Evolutionary conservation across 257 asterid species (phyloP).

Genomic region (Capsicum pubescens): DNA sequence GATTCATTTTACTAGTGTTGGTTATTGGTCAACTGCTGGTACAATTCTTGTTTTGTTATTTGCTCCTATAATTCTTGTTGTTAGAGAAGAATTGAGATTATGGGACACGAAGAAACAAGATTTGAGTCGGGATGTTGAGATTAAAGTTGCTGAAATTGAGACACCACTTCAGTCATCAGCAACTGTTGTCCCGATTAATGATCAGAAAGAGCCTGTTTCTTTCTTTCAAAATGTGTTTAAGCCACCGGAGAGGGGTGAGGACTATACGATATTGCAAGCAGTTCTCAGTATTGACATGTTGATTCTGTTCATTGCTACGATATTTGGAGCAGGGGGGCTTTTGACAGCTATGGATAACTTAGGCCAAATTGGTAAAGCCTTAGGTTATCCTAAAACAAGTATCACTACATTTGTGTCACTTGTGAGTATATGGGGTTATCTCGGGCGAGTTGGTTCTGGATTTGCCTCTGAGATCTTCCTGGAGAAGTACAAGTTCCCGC

Average conservation of each 20-base stretch:
- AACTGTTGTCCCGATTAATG: background rate
- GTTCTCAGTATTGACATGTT: conserved; percentile 49
- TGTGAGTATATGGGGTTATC: conserved; percentile 61
- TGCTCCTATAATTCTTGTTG: conserved; percentile 40
- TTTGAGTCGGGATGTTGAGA: conserved; percentile 6
- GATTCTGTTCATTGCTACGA: conserved; percentile 44
- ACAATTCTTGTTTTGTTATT: conserved; percentile 42
- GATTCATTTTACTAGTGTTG: conserved; percentile 36
- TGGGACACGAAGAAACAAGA: conserved; percentile 36
- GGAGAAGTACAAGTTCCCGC: conserved; percentile 48
- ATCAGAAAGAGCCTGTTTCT: conserved; percentile 33
- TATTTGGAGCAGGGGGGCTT: conserved; percentile 54
- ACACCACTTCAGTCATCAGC: conserved; percentile 22
- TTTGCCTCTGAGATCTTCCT: conserved; percentile 48
- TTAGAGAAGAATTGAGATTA: conserved; percentile 47
- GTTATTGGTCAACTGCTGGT: conserved; percentile 43
- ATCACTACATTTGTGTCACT: conserved; percentile 54
- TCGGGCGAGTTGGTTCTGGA: conserved; percentile 55
- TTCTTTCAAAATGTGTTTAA: conserved; percentile 42
- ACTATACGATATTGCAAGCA: conserved; percentile 51
- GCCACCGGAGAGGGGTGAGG: conserved; percentile 58
- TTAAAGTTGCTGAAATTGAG: conserved; percentile 22
- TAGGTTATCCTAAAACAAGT: conserved; percentile 49
- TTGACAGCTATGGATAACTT: conserved; percentile 55
- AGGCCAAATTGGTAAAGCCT: conserved; percentile 52